Evolutionary conservation across 164 flowering plant genomes (phyloP), one percentile per base, ranked within the genome.

Genomic region (Aristolochia fimbriata): DNA sequence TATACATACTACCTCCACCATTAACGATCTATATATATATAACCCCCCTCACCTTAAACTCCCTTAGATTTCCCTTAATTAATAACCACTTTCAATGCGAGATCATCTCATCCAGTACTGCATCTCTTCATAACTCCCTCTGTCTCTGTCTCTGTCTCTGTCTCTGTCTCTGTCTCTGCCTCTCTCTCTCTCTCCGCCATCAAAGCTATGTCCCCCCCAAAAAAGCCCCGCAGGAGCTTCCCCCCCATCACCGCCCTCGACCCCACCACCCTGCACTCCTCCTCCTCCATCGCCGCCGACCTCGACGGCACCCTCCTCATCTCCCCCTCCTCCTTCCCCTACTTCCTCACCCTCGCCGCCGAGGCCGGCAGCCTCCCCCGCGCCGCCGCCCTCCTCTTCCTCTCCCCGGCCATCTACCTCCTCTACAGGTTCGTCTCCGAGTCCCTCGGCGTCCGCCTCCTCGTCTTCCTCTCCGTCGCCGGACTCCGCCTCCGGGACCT

Each of bases 251-350:
- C 77, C 0, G 74, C 69, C 64, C 83, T 86, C 58, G 65, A 59
- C 68, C 24, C 71, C 15, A 72, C 71, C 15, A 72, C 69, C 24
- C 77, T 68, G 0, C 57, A 87, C 15, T 71, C 76, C 0, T 72
- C 68, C 59, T 89, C 79, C 55, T 77, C 86, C 0, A 86, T 87
- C 59, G 94, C 86, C 0, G 72, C 94, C 0, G 90, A 83, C 61
- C 76, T 87, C 6, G 85, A 84, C 48, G 91, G 94, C 17, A 87
- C 94, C 5, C 81, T 87, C 25, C 85, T 87, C 13, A 64, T 84
- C 15, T 82, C 90, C 12, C 58, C 68, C 1, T 81, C 68, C 51
- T 72, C 90, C 23, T 87, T 87, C 62, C 94, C 94, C 22, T 87
- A 84, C 62, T 87, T 49, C 85, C 51, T 87, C 71, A 85, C 84